phyloP scores from a whole-genome alignment of 1,284 basidiomycete genomes.

The Ganoderma sp. region DNA sequence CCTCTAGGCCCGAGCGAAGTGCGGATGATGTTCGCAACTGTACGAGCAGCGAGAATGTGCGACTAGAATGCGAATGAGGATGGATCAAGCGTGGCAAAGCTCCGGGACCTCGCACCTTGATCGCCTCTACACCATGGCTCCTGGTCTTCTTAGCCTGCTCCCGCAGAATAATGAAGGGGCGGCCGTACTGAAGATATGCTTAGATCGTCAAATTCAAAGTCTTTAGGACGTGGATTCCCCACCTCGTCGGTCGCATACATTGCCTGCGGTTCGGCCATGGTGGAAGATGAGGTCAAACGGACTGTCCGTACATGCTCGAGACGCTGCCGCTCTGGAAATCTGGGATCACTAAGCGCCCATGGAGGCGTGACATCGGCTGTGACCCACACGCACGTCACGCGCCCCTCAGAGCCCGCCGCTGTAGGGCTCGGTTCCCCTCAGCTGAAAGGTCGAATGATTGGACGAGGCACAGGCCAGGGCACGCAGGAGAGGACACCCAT shows the following conservation, averaged over 20 bases:
- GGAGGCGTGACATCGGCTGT: background rate
- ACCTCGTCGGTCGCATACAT: constrained; percentile 94
- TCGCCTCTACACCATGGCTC: constrained; percentile 93
- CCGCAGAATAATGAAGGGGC: constrained; percentile 96
- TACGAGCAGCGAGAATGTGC: constrained; percentile 92
- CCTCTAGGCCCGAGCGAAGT: constrained; percentile 95
- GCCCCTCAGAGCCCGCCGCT: no score
- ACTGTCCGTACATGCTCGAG: background rate
- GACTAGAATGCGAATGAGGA: constrained; percentile 58
- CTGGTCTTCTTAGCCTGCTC: constrained; percentile 97
- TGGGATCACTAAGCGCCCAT: background rate
- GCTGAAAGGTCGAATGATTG: no score
- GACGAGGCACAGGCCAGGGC: background rate
- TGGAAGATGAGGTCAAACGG: constrained; percentile 18
- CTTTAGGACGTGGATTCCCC: constrained; percentile 22
- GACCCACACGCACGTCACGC: background rate
- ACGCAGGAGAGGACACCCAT: background rate
- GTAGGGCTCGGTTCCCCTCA: no score
- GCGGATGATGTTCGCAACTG: constrained; percentile 94
- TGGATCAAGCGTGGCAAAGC: background rate
- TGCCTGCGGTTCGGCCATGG: constrained; percentile 62
- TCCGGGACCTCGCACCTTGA: constrained; percentile 70
- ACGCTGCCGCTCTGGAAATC: constrained; percentile 1
- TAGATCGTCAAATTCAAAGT: constrained; percentile 16
- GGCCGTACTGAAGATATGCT: constrained; percentile 72